Evolutionary conservation across 2,329 filamentous ascomycete species (phyloP).

Genomic region (Pleurostoma richardsiae): DNA sequence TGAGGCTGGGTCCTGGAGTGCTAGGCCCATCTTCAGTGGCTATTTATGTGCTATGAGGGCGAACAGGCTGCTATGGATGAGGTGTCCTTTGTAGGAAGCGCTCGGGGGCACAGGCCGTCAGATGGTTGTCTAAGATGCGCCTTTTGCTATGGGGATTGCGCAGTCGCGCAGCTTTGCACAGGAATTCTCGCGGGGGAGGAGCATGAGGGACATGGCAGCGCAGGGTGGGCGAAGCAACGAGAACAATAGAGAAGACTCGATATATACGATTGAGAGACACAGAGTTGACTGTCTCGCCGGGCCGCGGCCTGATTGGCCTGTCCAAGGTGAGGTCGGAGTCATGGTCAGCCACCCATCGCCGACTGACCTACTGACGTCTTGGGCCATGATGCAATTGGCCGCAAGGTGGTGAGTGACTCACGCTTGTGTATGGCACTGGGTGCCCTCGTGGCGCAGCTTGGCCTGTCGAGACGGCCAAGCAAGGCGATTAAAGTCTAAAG

Average conservation of each 20-base stretch:
- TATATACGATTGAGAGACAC: not conserved
- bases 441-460: no score
- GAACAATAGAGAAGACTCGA: not conserved
- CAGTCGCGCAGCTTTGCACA: not conserved
- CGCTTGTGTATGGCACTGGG: no score
- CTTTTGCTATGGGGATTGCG: not conserved
- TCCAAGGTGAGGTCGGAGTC: not conserved
- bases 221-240: not conserved
- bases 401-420: no score
- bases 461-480: no score
- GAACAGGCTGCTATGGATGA: not conserved
- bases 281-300: not conserved
- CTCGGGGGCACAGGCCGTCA: not conserved
- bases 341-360: not conserved
- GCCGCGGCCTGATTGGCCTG: not conserved
- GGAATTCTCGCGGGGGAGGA: not conserved
- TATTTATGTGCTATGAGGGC: not conserved
- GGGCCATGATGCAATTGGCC: no score
- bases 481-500: no score
- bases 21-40: conserved; percentile 6
- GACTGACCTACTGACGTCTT: no score
- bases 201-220: not conserved
- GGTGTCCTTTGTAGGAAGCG: not conserved
- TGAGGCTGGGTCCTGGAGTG: conserved; percentile 3
- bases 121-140: not conserved